Conservation (phyloP, 176 grass and related monocot species). For the Cenchrus americanus region DNA sequence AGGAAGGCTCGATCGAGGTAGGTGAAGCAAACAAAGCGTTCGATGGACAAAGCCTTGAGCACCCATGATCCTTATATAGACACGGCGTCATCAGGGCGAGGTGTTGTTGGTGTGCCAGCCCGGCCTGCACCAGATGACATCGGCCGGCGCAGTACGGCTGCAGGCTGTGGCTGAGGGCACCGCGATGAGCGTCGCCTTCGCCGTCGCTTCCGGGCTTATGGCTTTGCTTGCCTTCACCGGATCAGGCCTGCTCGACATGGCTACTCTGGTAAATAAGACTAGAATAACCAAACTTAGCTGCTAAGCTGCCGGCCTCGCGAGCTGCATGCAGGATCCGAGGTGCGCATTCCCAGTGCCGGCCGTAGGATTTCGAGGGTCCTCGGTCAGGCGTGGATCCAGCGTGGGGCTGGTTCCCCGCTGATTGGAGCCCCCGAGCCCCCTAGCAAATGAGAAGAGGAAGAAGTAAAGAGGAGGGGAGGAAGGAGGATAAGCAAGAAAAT, state of each 20-base stretch:
- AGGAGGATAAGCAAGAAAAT: too few relatives aligned
- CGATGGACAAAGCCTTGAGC: not conserved
- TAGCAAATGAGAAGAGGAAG: too few relatives aligned
- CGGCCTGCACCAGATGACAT: not conserved
- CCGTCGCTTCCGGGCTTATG: too few relatives aligned
- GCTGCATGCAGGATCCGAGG: not conserved
- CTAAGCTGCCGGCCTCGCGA: not conserved
- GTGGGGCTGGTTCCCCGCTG: too few relatives aligned
- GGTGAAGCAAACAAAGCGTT: not conserved
- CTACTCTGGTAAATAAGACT: not conserved
- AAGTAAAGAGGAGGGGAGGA: too few relatives aligned
- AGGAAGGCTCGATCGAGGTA: not conserved
- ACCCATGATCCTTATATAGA: not conserved
- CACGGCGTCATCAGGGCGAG: not conserved
- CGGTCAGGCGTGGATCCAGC: too few relatives aligned
- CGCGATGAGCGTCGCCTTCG: not conserved
- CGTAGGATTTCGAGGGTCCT: too few relatives aligned
- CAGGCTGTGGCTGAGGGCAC: not conserved
- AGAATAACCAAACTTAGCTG: not conserved
- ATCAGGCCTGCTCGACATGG: not conserved
- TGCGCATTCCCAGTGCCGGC: too few relatives aligned
- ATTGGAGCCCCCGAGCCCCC: too few relatives aligned
- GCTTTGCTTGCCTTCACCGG: not conserved
- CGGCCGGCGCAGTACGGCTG: not conserved
- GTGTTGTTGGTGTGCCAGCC: not conserved